Evolutionary conservation across 225 moss, liverwort and hornwort species (phyloP).

Genomic region (Pseudoscleropodium purum): DNA sequence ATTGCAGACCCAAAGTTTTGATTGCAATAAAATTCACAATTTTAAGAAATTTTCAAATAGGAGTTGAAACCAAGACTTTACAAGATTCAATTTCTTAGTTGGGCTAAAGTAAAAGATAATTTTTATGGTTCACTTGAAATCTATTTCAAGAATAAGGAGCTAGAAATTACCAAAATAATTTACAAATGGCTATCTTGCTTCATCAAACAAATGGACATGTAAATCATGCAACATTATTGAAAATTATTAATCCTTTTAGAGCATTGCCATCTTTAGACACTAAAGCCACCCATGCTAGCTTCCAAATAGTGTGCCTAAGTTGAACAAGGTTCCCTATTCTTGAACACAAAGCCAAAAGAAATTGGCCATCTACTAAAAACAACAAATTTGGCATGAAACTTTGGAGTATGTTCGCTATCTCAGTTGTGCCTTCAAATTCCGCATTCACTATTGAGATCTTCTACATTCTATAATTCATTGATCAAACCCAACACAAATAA

Average conservation of each 20-base stretch:
- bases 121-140: not conserved
- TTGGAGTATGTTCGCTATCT: no score
- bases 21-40: not conserved
- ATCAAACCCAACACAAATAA: not conserved
- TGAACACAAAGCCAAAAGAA: rapidly evolving
- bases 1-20: not conserved
- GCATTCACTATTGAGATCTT: not conserved
- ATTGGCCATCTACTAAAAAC: rapidly evolving
- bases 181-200: not conserved
- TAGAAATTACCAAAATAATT: not conserved
- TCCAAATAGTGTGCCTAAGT: rapidly evolving
- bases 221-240: not conserved
- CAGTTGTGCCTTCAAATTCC: rapidly evolving
- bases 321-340: not conserved
- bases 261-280: not conserved
- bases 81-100: not conserved
- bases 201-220: rapidly evolving
- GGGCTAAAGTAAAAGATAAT: not conserved
- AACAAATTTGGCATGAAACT: not conserved
- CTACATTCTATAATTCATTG: not conserved
- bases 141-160: not conserved
- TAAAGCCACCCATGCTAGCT: not conserved
- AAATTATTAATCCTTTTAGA: rapidly evolving
- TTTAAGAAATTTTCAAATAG: not conserved
- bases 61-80: not conserved